These are phyloP conservation scores for Suillus variegatus DNA, from an alignment of 768 basidiomycete genomes.

Conservation along the genomic window DNA sequence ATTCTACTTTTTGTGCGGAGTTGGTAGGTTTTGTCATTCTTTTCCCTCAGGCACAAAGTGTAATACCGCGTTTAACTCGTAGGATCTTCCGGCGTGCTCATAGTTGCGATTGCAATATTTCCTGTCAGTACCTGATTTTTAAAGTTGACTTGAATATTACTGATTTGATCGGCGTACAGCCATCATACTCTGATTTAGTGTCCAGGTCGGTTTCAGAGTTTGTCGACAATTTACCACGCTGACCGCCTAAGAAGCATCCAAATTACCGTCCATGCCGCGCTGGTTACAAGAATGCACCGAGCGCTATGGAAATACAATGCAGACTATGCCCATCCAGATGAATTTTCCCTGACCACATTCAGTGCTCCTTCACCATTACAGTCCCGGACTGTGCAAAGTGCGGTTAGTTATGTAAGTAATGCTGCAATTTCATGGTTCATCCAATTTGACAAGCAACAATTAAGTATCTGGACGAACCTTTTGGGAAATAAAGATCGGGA, in stretches of 20 bases:
- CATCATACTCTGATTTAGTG: neutral
- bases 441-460: neutral
- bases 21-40: neutral
- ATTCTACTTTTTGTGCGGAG: neutral
- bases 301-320: neutral
- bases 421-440: neutral
- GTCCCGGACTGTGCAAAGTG: neutral
- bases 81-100: neutral
- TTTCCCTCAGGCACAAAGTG: neutral
- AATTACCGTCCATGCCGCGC: neutral
- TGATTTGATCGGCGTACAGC: neutral
- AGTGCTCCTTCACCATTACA: neutral
- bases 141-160: neutral
- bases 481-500: neutral
- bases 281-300: conserved; percentile 3
- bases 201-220: neutral
- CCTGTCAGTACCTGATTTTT: neutral
- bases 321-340: neutral
- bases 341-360: conserved; percentile 1
- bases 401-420: neutral
- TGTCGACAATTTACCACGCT: neutral
- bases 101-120: neutral
- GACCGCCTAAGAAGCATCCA: neutral
- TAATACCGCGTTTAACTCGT: neutral
- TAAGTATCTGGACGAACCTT: neutral